Conservation (phyloP, 2,329 filamentous ascomycete genomes). For the Aspergillus sp. region DNA sequence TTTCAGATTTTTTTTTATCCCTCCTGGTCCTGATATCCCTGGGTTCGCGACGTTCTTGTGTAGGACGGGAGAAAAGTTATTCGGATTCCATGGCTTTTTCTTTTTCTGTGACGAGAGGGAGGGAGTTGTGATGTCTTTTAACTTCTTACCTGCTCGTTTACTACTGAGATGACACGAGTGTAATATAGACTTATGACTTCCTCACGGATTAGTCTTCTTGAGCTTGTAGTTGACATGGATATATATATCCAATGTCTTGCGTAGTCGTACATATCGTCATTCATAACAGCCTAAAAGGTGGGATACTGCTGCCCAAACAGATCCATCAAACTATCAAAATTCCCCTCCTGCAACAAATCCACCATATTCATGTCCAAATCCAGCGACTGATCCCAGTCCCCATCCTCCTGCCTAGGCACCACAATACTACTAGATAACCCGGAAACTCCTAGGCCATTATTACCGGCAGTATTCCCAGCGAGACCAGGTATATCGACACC, state of each 20-base stretch:
- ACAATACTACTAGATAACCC: not conserved
- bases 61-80: constrained; percentile 25
- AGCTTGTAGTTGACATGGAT: not conserved
- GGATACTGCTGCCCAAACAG: constrained; percentile 33
- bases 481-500: not conserved
- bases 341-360: constrained; percentile 32
- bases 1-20: constrained; percentile 26
- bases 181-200: constrained; percentile 33
- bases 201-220: constrained; percentile 17
- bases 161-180: constrained; percentile 23
- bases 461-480: too few relatives aligned
- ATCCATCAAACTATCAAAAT: constrained; percentile 34
- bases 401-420: not conserved
- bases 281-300: constrained; percentile 19
- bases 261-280: not conserved
- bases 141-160: constrained; percentile 24
- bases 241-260: not conserved
- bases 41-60: constrained; percentile 41
- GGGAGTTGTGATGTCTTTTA: constrained; percentile 26
- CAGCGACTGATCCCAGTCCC: constrained; percentile 3
- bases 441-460: not conserved
- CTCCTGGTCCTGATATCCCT: constrained; percentile 43
- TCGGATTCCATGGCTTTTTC: constrained; percentile 22
- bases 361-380: constrained; percentile 33
- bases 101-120: constrained; percentile 22